Conservation (phyloP, 106 monocot genomes). For the Apostasia ramifera region DNA sequence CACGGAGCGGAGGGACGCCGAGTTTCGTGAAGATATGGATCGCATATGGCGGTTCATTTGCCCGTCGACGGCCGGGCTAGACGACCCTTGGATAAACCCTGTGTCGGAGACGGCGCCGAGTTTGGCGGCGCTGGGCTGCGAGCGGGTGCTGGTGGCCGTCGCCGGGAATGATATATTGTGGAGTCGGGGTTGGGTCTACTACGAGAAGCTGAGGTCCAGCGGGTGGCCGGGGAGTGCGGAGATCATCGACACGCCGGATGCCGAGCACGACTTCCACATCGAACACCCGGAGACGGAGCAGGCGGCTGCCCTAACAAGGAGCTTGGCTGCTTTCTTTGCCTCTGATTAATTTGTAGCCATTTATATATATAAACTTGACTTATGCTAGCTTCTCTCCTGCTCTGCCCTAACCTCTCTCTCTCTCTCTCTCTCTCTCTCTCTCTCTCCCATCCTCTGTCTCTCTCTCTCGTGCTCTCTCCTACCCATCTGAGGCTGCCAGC, state of each 20-base stretch:
- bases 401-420: too few relatives aligned
- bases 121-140: slow-evolving; percentile 1
- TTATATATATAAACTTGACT: too few relatives aligned
- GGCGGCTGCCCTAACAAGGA: background rate
- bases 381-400: too few relatives aligned
- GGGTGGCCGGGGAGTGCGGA: slow-evolving; percentile 12
- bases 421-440: too few relatives aligned
- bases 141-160: slow-evolving; percentile 2
- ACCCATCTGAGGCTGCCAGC: too few relatives aligned
- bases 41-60: background rate
- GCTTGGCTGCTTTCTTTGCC: slow-evolving; percentile 3
- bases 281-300: background rate
- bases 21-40: background rate
- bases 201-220: slow-evolving; percentile 7
- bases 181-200: slow-evolving; percentile 2
- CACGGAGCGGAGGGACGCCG: background rate
- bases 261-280: slow-evolving; percentile 5
- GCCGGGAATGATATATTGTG: slow-evolving; percentile 8
- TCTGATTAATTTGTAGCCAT: background rate
- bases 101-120: slow-evolving; percentile 3
- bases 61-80: background rate
- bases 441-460: too few relatives aligned
- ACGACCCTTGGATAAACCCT: slow-evolving; percentile 2
- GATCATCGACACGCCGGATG: background rate
- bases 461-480: too few relatives aligned